phyloP scores from a whole-genome alignment of 805 yeast species.

The Lipomyces japonicus region DNA sequence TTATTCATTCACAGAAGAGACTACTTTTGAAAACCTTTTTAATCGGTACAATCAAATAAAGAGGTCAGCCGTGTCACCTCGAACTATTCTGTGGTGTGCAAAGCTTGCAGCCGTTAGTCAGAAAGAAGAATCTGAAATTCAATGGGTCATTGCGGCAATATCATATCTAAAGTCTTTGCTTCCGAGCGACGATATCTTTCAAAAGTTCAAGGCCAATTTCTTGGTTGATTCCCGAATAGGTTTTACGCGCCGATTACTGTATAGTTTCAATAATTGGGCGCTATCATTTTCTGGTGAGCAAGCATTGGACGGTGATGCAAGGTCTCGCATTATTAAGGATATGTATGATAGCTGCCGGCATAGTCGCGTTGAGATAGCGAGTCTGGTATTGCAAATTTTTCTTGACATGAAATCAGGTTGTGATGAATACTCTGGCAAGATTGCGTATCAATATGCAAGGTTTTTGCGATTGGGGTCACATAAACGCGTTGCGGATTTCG shows the following conservation, averaged over 20 bases:
- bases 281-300: background rate
- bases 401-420: background rate
- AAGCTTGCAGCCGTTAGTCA: conserved; percentile 2
- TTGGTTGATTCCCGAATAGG: background rate
- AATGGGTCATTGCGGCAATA: background rate
- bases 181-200: background rate
- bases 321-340: background rate
- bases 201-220: background rate
- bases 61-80: conserved; percentile 3
- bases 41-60: background rate
- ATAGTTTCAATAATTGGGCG: background rate
- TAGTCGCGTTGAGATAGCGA: background rate
- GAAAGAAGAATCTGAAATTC: background rate
- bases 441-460: conserved; percentile 6
- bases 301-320: background rate
- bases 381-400: background rate
- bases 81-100: conserved; percentile 11
- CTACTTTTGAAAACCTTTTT: conserved; percentile 4
- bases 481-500: background rate
- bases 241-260: conserved; percentile 8
- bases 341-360: background rate
- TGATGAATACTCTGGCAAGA: conserved; percentile 1
- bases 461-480: background rate
- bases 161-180: background rate
- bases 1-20: background rate